phyloP scores from a whole-genome alignment of 805 yeast species.

The Metschnikowia shivogae region DNA sequence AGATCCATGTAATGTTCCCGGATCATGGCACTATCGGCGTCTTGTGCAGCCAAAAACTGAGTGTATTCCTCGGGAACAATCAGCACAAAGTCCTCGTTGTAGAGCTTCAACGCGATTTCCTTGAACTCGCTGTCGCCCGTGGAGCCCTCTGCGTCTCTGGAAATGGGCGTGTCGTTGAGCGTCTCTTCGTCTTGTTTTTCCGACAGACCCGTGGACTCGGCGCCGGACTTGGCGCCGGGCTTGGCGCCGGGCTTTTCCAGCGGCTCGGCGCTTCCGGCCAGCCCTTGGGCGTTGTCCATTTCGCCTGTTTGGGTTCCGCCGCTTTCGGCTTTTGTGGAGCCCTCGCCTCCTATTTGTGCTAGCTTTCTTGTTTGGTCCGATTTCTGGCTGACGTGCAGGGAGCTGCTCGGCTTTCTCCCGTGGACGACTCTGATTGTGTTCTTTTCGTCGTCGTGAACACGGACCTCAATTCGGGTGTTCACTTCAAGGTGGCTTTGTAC shows the following conservation, averaged over 20 bases:
- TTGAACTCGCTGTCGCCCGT: slow-evolving; percentile 18
- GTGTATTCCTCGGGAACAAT: slow-evolving; percentile 43
- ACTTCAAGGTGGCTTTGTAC: slow-evolving; percentile 1
- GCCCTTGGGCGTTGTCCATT: neutral
- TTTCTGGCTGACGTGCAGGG: neutral
- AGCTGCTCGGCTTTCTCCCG: neutral
- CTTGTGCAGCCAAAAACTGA: slow-evolving; percentile 43
- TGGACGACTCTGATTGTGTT: neutral
- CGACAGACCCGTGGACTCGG: slow-evolving; percentile 1
- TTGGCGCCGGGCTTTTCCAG: neutral
- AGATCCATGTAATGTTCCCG: slow-evolving; percentile 44
- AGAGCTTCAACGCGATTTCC: slow-evolving; percentile 36
- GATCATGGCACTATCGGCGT: slow-evolving; percentile 39
- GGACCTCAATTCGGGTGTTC: neutral
- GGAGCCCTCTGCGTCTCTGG: neutral
- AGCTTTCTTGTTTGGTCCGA: no score
- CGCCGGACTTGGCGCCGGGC: neutral
- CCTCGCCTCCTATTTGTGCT: no score
- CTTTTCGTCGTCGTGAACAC: neutral
- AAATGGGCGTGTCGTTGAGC: neutral
- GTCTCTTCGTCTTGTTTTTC: slow-evolving; percentile 6
- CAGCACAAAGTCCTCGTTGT: slow-evolving; percentile 39
- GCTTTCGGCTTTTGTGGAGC: no score
- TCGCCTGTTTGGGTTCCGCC: no score
- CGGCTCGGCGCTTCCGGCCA: neutral